Percentiles rank a stretch among this genome's conserved stretches.
phyloP scores from a whole-genome alignment of 768 basidiomycete species.

The Trametes gibbosa region DNA sequence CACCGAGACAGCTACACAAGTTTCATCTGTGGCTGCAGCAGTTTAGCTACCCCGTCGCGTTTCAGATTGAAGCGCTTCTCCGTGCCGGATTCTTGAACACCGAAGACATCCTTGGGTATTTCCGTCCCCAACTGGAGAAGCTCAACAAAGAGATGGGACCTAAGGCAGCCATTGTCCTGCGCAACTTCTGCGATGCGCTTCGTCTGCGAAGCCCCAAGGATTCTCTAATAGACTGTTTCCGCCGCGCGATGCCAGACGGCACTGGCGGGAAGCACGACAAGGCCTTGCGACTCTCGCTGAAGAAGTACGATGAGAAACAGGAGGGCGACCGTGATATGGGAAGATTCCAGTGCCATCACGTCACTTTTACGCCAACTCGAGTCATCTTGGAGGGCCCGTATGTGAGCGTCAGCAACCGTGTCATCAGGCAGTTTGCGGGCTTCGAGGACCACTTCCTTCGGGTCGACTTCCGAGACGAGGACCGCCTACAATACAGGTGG shows the following conservation, averaged over 20 bases:
- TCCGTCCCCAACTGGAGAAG: slow-evolving; percentile 43
- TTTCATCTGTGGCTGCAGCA: slow-evolving; percentile 43
- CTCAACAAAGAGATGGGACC: slow-evolving; percentile 35
- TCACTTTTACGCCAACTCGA: slow-evolving; percentile 39
- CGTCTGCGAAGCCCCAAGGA: slow-evolving; percentile 42
- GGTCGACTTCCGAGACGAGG: slow-evolving; percentile 84
- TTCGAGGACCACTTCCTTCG: slow-evolving; percentile 72
- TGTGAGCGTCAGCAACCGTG: slow-evolving; percentile 72
- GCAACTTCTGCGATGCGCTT: slow-evolving; percentile 51
- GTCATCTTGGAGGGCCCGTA: slow-evolving; percentile 76
- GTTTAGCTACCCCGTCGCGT: slow-evolving; percentile 66
- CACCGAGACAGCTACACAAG: slow-evolving; percentile 41
- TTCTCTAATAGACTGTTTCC: slow-evolving; percentile 44
- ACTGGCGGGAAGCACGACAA: background rate
- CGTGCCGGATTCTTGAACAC: slow-evolving; percentile 63
- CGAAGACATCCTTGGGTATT: slow-evolving; percentile 43
- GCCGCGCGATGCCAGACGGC: slow-evolving; percentile 30
- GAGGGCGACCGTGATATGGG: slow-evolving; percentile 18
- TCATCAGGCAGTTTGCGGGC: slow-evolving; percentile 64
- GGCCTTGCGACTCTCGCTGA: background rate
- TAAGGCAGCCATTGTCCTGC: slow-evolving; percentile 48
- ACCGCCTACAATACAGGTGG: slow-evolving; percentile 72
- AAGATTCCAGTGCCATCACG: slow-evolving; percentile 66
- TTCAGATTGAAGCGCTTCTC: slow-evolving; percentile 72
- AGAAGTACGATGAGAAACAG: background rate